phyloP scores from a whole-genome alignment of 1,284 basidiomycete species.

The Heterobasidion irregulare region DNA sequence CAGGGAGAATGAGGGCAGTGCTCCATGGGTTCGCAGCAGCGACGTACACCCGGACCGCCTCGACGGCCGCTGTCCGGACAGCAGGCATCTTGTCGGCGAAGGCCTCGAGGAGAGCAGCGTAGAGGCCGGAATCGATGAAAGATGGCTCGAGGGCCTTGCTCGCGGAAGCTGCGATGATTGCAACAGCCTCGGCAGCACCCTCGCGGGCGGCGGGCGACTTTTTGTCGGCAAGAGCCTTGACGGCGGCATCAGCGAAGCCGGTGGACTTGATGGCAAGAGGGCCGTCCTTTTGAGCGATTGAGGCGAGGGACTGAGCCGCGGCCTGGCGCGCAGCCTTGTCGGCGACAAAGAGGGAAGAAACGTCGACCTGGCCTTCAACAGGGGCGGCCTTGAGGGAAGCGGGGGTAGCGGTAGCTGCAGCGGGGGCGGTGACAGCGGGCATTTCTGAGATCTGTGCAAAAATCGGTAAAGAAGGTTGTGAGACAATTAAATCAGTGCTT shows the following conservation, averaged over 20 bases:
- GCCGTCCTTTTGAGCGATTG: conserved; percentile 79
- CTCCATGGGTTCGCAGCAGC: conserved; percentile 90
- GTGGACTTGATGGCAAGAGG: conserved; percentile 72
- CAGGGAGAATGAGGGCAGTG: conserved; percentile 77
- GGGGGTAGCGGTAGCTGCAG: conserved; percentile 40
- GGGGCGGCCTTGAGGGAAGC: conserved; percentile 57
- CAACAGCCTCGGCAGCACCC: conserved; percentile 71
- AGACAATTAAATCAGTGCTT: no score
- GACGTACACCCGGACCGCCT: conserved; percentile 77
- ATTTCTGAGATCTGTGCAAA: conserved; percentile 46
- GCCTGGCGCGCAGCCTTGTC: conserved; percentile 70
- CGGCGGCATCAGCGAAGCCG: conserved; percentile 72
- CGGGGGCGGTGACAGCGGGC: conserved; percentile 59
- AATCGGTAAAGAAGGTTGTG: neutral
- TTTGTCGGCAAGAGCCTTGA: conserved; percentile 89
- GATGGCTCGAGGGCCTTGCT: conserved; percentile 84
- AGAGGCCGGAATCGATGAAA: conserved; percentile 82
- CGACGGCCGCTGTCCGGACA: conserved; percentile 78
- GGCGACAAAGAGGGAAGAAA: conserved; percentile 46
- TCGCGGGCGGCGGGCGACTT: conserved; percentile 83
- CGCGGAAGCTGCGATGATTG: conserved; percentile 68
- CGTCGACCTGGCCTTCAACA: conserved; percentile 27
- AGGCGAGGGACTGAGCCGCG: conserved; percentile 65
- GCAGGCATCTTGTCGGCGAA: conserved; percentile 91
- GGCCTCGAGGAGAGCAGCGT: conserved; percentile 81